A percentile compares a stretch with the other conserved stretches of the same genome.
Evolutionary conservation across 106 monocot species (phyloP).

Genomic region (Acorus gramineus): DNA sequence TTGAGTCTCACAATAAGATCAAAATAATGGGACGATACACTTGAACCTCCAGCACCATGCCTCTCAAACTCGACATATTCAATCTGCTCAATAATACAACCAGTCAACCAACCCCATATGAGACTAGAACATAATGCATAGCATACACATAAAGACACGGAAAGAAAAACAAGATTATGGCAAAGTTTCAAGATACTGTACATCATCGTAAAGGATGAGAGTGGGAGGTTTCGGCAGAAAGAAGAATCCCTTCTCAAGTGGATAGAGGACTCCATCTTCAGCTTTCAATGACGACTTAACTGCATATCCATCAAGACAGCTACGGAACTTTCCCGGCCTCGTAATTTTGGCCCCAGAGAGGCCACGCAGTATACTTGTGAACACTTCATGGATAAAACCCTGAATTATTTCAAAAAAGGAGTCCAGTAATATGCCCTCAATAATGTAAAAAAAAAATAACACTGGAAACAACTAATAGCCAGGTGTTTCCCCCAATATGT

Average conservation of each 20-base stretch:
- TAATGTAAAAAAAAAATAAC: not conserved
- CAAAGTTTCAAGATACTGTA: conserved; percentile 6
- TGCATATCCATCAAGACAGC: conserved; percentile 96
- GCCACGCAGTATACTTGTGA: conserved; percentile 74
- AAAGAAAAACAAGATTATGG: too few relatives aligned
- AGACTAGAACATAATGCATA: too few relatives aligned
- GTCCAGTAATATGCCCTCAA: not conserved
- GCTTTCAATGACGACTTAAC: conserved; percentile 99
- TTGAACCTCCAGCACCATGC: conserved; percentile 97
- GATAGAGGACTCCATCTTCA: conserved; percentile 96
- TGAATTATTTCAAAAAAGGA: conserved; percentile 8
- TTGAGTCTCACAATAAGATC: conserved; percentile 95
- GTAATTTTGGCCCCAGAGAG: conserved; percentile 95
- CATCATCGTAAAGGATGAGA: conserved; percentile 98
- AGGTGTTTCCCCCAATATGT: too few relatives aligned
- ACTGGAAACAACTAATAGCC: not conserved
- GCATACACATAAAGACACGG: too few relatives aligned
- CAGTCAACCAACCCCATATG: too few relatives aligned
- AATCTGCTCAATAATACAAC: conserved; percentile 34
- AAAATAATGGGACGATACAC: conserved; percentile 97
- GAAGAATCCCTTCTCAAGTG: conserved; percentile 98
- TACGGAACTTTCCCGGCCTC: conserved; percentile 80
- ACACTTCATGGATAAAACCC: conserved; percentile 92
- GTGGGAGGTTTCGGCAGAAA: conserved; percentile 97
- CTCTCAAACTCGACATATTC: conserved; percentile 93